Conservation (phyloP, 352 stramenopile genomes). For the Globisporangium rhizosaccharum region DNA sequence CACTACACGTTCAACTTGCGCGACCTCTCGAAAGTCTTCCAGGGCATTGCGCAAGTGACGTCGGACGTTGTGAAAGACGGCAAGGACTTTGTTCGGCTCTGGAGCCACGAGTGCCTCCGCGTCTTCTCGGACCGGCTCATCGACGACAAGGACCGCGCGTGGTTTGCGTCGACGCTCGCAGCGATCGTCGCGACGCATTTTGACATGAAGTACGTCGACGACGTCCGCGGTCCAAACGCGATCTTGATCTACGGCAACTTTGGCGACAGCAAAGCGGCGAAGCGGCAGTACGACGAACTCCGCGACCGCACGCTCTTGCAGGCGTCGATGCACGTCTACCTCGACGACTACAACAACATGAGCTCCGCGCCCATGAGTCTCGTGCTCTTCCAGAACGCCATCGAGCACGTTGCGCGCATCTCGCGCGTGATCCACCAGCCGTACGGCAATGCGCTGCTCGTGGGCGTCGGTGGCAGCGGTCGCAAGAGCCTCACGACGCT, state of each 20-base stretch:
- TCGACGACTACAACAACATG: conserved; percentile 96
- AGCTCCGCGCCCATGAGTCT: conserved; percentile 91
- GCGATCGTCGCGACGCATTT: conserved; percentile 78
- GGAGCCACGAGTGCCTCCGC: conserved; percentile 89
- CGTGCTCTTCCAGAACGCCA: conserved; percentile 93
- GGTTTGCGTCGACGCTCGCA: conserved; percentile 75
- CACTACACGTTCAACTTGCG: conserved; percentile 95
- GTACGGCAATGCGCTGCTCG: conserved; percentile 90
- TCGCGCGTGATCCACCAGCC: conserved; percentile 91
- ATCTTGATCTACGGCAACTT: conserved; percentile 90
- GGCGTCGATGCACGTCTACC: conserved; percentile 87
- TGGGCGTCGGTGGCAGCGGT: conserved; percentile 90
- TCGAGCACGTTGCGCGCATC: conserved; percentile 93
- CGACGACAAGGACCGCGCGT: conserved; percentile 82
- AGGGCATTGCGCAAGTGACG: conserved; percentile 85
- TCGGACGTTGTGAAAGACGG: conserved; percentile 75
- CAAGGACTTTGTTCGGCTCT: conserved; percentile 85
- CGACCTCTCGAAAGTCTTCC: conserved; percentile 92
- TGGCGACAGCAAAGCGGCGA: conserved; percentile 60
- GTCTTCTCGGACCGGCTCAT: conserved; percentile 91
- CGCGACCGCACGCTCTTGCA: conserved; percentile 74
- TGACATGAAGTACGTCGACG: conserved; percentile 64
- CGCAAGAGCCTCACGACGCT: conserved; percentile 91
- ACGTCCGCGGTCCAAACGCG: conserved; percentile 50
- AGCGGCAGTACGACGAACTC: conserved; percentile 87